Percentiles rank a stretch among this genome's conserved stretches.
Evolutionary conservation across 345 rosid genomes (phyloP).

Genomic region (Arabis alpina): DNA sequence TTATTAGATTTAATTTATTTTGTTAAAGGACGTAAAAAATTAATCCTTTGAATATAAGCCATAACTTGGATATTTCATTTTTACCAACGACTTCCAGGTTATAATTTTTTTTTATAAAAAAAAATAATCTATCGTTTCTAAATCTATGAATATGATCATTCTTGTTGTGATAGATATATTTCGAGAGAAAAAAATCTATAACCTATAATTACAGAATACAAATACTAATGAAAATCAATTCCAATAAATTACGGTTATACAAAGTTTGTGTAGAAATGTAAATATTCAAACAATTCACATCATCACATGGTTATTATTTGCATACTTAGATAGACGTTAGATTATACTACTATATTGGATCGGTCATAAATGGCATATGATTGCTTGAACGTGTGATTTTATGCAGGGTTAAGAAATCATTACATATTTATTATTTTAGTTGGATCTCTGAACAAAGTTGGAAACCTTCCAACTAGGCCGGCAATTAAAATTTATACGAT

Average conservation of each 20-base stretch:
- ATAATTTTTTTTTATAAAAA: too few species aligned
- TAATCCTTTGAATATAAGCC: not conserved
- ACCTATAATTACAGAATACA: not conserved
- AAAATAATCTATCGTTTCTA: not conserved
- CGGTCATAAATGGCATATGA: constrained; percentile 44
- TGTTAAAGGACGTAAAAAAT: constrained; percentile 1
- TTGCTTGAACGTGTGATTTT: constrained; percentile 44
- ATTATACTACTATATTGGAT: constrained; percentile 15
- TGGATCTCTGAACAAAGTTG: constrained; percentile 34
- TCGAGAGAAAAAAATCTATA: not conserved
- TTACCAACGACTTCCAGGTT: not conserved
- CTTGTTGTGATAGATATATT: not conserved
- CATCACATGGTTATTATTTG: constrained; percentile 13
- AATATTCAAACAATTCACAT: not conserved
- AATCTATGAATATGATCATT: not conserved
- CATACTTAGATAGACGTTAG: constrained; percentile 10
- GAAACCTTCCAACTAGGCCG: constrained; percentile 36
- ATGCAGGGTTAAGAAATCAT: constrained; percentile 35
- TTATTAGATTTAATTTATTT: not conserved
- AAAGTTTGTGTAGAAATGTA: not conserved
- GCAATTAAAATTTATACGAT: constrained; percentile 10
- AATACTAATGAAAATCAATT: not conserved
- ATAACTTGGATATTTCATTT: not conserved
- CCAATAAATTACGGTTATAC: not conserved
- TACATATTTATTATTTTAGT: constrained; percentile 25